phyloP scores from a whole-genome alignment of 768 basidiomycete species.

The Leccinum arenicola region DNA sequence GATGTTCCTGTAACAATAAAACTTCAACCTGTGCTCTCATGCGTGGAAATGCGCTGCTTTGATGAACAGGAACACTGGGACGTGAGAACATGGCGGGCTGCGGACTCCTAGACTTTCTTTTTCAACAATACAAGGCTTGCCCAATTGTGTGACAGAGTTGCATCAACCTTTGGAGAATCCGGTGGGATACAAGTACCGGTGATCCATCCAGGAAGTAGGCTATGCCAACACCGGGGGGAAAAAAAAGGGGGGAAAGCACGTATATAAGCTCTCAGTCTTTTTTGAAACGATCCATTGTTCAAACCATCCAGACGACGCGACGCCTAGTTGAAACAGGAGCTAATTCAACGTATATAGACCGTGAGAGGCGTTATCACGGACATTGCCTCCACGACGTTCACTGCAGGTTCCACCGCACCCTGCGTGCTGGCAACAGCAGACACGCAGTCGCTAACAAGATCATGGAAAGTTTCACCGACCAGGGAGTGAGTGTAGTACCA shows the following conservation, averaged over 20 bases:
- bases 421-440: constrained; percentile 23
- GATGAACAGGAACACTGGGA: not conserved
- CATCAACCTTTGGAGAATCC: constrained; percentile 1
- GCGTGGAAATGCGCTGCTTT: not conserved
- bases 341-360: constrained; percentile 25
- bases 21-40: not conserved
- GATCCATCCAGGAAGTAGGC: constrained; percentile 8
- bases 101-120: not conserved
- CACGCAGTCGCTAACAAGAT: constrained; percentile 16
- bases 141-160: not conserved
- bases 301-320: not conserved
- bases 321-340: constrained; percentile 8
- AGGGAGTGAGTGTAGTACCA: constrained; percentile 35
- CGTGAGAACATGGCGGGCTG: not conserved
- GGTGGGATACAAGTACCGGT: not conserved
- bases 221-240: not conserved
- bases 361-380: constrained; percentile 21
- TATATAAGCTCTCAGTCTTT: not conserved
- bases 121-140: not conserved
- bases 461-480: constrained; percentile 30
- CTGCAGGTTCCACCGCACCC: constrained; percentile 12
- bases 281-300: not conserved
- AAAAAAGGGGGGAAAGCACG: not conserved
- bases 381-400: constrained; percentile 25
- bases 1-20: not conserved